Evolutionary conservation across 345 rosid species (phyloP).

Genomic region (Pistacia atlantica): DNA sequence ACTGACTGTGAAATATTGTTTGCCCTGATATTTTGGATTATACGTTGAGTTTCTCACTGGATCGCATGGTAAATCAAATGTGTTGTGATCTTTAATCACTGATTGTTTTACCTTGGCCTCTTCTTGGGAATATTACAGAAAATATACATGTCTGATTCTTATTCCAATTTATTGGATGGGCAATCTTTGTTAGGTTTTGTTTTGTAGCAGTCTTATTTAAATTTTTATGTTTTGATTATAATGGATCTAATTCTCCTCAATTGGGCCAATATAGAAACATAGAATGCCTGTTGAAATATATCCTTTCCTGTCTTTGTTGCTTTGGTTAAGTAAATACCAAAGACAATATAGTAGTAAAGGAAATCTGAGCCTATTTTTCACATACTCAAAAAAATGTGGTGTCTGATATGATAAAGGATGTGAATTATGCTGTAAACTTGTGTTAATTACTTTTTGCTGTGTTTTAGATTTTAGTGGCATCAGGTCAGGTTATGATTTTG

Average conservation of each 20-base stretch:
- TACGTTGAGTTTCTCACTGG: neutral
- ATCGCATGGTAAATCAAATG: neutral
- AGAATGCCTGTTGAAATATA: neutral
- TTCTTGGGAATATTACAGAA: slow-evolving; percentile 6
- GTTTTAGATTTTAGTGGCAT: neutral
- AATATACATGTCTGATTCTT: neutral
- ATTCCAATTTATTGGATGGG: neutral
- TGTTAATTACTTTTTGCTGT: neutral
- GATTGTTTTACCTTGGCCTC: neutral
- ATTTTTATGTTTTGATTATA: neutral
- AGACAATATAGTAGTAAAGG: neutral
- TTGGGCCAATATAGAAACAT: neutral
- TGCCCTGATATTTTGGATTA: neutral
- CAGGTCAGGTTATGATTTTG: neutral
- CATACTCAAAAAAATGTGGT: neutral
- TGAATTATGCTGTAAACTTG: neutral
- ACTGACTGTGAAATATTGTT: neutral
- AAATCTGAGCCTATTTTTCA: neutral
- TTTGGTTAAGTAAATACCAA: neutral
- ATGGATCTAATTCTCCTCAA: neutral
- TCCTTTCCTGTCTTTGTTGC: neutral
- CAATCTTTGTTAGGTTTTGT: neutral
- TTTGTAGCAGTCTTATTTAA: neutral
- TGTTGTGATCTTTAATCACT: slow-evolving; percentile 7
- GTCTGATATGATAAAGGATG: neutral